A percentile compares a stretch with the other conserved stretches of the same genome.
These are phyloP conservation scores for Pseudogymnoascus sp. DNA, from an alignment of 2,329 filamentous ascomycete species.

Conservation along the genomic window DNA sequence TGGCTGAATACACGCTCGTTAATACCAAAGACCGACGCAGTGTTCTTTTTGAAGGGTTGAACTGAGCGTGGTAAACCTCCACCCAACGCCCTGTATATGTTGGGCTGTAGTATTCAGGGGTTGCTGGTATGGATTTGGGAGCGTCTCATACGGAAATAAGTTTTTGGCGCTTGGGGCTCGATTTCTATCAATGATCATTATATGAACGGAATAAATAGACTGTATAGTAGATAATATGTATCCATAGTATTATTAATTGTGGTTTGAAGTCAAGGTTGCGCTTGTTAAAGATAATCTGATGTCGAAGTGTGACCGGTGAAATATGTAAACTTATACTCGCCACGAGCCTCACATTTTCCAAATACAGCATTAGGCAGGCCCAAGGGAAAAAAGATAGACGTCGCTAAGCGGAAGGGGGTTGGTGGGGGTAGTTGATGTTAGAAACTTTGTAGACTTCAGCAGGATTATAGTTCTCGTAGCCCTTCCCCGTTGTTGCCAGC, in stretches of 20 bases:
- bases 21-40: slow-evolving; percentile 23
- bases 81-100: background rate
- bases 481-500: background rate
- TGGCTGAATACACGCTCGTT: slow-evolving; percentile 25
- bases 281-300: background rate
- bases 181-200: background rate
- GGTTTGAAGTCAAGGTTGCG: background rate
- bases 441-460: background rate
- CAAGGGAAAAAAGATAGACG: background rate
- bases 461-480: background rate
- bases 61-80: background rate
- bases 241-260: background rate
- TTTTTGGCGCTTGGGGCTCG: background rate
- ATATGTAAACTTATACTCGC: background rate
- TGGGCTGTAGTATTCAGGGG: background rate
- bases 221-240: slow-evolving; percentile 3
- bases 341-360: background rate
- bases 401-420: too few species aligned
- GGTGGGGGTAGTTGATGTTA: background rate
- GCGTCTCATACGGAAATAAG: background rate
- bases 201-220: background rate
- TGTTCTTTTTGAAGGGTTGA: background rate
- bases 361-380: background rate
- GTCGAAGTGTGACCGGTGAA: background rate
- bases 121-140: background rate